Conservation (phyloP, 2,329 filamentous ascomycete genomes). For the Talaromyces sp. region DNA sequence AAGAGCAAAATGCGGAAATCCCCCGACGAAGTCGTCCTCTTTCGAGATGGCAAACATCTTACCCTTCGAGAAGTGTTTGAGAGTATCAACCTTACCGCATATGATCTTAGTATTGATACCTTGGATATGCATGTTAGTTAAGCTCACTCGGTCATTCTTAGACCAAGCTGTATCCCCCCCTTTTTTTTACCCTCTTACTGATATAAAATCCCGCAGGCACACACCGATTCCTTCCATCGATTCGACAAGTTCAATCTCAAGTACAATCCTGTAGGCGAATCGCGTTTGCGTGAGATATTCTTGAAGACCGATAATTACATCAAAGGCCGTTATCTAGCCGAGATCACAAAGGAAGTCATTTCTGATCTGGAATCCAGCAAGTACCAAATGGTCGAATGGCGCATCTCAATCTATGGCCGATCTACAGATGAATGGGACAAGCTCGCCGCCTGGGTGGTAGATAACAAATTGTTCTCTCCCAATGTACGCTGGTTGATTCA, state of each 20-base stretch:
- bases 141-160: too few species aligned
- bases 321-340: constrained; percentile 89
- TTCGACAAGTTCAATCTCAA: constrained; percentile 99
- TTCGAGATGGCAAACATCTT: constrained; percentile 86
- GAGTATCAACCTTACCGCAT: constrained; percentile 95
- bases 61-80: constrained; percentile 93
- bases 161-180: background rate
- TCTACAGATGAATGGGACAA: constrained; percentile 96
- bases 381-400: constrained; percentile 99
- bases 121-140: constrained; percentile 95
- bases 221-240: constrained; percentile 96
- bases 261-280: constrained; percentile 97
- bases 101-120: constrained; percentile 97
- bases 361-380: constrained; percentile 97
- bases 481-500: constrained; percentile 98
- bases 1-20: constrained; percentile 99
- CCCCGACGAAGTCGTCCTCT: constrained; percentile 90
- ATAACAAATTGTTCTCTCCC: constrained; percentile 97
- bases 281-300: constrained; percentile 94
- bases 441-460: constrained; percentile 92
- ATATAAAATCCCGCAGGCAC: constrained; percentile 60
- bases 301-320: constrained; percentile 99
- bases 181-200: constrained; percentile 7
- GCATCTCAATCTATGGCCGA: constrained; percentile 94
- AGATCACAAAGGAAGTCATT: constrained; percentile 98